Conservation (phyloP, 768 basidiomycete species). For the Panellus pusillus region DNA sequence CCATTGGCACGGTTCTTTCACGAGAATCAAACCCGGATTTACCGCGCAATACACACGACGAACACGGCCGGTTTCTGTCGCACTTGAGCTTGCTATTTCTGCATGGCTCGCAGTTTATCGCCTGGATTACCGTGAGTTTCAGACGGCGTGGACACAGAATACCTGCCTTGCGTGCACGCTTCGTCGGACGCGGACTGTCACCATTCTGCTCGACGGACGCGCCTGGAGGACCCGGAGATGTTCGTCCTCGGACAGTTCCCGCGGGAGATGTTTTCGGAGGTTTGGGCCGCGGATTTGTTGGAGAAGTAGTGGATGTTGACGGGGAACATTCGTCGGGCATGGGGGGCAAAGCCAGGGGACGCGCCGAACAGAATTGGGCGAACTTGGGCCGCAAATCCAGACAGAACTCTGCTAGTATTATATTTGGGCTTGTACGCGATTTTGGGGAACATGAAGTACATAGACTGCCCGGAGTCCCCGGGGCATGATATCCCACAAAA, state of each 20-base stretch:
- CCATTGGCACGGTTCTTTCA: conserved; percentile 10
- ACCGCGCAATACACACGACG: conserved; percentile 84
- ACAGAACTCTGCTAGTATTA: conserved; percentile 11
- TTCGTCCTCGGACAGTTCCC: conserved; percentile 49
- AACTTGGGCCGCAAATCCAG: conserved; percentile 14
- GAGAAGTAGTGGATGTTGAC: conserved; percentile 34
- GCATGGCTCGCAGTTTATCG: conserved; percentile 89
- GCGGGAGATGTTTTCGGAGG: conserved; percentile 37
- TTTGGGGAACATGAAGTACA: neutral
- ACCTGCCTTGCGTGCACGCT: conserved; percentile 66
- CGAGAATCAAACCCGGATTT: conserved; percentile 25
- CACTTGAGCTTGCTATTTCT: conserved; percentile 87
- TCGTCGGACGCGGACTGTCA: conserved; percentile 69
- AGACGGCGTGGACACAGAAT: no score
- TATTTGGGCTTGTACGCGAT: conserved; percentile 10
- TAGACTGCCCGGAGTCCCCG: neutral
- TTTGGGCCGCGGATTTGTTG: conserved; percentile 42
- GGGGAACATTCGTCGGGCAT: conserved; percentile 42
- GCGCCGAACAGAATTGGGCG: conserved; percentile 13
- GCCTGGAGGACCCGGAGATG: conserved; percentile 44
- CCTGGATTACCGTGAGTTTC: conserved; percentile 24
- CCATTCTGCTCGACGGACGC: conserved; percentile 40
- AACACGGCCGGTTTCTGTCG: conserved; percentile 89
- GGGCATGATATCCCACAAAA: neutral
- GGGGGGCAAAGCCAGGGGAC: conserved; percentile 15